phyloP scores from a whole-genome alignment of 148 eudicot genomes.

The Persicaria tinctoria region DNA sequence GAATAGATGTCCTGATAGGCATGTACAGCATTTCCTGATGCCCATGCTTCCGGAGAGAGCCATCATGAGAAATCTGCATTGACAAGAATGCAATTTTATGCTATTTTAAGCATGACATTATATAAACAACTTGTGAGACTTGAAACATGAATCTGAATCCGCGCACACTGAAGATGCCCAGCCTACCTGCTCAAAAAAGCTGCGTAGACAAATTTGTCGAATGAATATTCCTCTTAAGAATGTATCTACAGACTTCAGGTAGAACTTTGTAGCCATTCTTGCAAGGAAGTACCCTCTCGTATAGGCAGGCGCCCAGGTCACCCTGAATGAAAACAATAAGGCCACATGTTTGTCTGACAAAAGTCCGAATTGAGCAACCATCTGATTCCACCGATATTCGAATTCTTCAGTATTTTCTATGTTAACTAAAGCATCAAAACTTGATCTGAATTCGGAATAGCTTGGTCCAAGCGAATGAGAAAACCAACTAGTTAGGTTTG shows the following conservation, averaged over 20 bases:
- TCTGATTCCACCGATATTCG: constrained; percentile 53
- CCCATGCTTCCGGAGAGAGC: constrained; percentile 23
- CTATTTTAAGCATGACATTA: neutral
- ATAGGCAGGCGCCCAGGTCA: constrained; percentile 43
- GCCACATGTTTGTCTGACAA: constrained; percentile 49
- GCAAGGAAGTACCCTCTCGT: constrained; percentile 53
- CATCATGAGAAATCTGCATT: constrained; percentile 36
- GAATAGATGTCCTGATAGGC: constrained; percentile 44
- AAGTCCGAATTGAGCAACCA: constrained; percentile 46
- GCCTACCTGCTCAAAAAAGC: constrained; percentile 60
- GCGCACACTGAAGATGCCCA: neutral
- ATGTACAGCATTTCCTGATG: constrained; percentile 20
- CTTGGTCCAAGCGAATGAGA: constrained; percentile 46
- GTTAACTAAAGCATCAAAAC: constrained; percentile 44
- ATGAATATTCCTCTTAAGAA: constrained; percentile 42
- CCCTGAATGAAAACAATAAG: constrained; percentile 31
- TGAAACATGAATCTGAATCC: neutral
- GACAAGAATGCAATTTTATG: neutral
- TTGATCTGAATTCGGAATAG: constrained; percentile 48
- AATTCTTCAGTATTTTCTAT: constrained; percentile 51
- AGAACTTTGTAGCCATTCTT: constrained; percentile 29
- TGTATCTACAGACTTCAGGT: constrained; percentile 33
- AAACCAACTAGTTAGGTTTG: constrained; percentile 65
- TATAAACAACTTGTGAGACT: neutral
- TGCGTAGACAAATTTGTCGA: constrained; percentile 40